phyloP scores from a whole-genome alignment of 805 yeast species.

The Dipodascopsis tothii region DNA sequence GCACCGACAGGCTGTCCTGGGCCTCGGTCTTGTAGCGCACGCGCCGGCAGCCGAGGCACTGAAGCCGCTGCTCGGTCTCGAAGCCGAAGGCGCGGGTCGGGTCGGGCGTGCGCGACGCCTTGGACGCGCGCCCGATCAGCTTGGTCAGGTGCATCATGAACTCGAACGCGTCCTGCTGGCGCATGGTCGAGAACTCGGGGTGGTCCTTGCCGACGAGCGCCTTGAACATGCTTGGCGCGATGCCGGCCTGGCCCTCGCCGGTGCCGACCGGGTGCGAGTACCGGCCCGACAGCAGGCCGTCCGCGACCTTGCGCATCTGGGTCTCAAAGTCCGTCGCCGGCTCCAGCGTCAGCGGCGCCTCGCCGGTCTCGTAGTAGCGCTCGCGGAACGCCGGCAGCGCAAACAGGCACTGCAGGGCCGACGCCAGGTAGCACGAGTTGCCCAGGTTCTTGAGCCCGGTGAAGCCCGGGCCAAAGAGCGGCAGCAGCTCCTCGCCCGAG shows the following conservation, averaged over 20 bases:
- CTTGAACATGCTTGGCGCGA: constrained; percentile 71
- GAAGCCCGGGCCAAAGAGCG: constrained; percentile 65
- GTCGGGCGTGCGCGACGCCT: constrained; percentile 20
- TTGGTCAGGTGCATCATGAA: constrained; percentile 64
- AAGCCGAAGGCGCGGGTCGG: constrained; percentile 60
- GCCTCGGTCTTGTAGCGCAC: constrained; percentile 52
- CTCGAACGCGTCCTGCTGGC: constrained; percentile 94
- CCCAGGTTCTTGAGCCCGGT: constrained; percentile 89
- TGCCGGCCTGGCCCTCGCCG: constrained; percentile 54
- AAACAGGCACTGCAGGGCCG: constrained; percentile 68
- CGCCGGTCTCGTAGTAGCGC: constrained; percentile 22
- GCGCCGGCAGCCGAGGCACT: constrained; percentile 49
- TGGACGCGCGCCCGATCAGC: constrained; percentile 34
- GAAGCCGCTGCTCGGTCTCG: constrained; percentile 54
- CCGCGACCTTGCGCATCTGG: constrained; percentile 71
- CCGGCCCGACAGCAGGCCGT: constrained; percentile 69
- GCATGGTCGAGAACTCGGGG: constrained; percentile 73
- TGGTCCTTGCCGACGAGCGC: constrained; percentile 68
- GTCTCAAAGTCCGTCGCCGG: constrained; percentile 63
- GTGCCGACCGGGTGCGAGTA: constrained; percentile 49
- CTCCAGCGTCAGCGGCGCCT: constrained; percentile 30
- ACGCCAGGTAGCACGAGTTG: constrained; percentile 83
- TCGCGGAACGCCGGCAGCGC: constrained; percentile 32
- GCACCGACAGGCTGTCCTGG: constrained; percentile 58
- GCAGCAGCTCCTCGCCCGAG: constrained; percentile 55